These are phyloP conservation scores for Glaciozyma martinii DNA, from an alignment of 768 basidiomycete genomes.

Conservation along the genomic window DNA sequence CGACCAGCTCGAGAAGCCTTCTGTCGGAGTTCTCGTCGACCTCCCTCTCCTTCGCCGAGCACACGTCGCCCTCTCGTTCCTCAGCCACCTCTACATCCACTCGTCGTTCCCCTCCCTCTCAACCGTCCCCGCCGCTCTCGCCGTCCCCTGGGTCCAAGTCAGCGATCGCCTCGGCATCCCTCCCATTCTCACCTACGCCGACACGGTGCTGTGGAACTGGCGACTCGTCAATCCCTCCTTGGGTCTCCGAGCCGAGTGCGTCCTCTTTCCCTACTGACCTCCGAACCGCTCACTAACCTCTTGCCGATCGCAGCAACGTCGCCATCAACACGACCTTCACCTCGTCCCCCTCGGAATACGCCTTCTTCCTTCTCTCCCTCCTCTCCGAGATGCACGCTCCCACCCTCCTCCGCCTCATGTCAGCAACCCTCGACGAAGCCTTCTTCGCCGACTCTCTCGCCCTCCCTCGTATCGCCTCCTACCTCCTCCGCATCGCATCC, in stretches of 20 bases:
- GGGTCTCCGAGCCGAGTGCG: not conserved
- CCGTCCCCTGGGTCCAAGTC: conserved; percentile 65
- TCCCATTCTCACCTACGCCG: conserved; percentile 80
- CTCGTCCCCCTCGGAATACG: conserved; percentile 64
- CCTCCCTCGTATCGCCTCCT: conserved; percentile 56
- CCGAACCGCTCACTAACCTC: not conserved
- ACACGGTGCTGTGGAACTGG: conserved; percentile 79
- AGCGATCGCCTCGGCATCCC: conserved; percentile 66
- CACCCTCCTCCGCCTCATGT: conserved; percentile 75
- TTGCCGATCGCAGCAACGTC: conserved; percentile 49
- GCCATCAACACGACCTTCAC: conserved; percentile 54
- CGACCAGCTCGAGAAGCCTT: conserved; percentile 23
- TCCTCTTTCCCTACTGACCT: not conserved
- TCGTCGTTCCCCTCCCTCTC: conserved; percentile 14
- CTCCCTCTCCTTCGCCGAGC: conserved; percentile 66
- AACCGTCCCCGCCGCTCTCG: conserved; percentile 58
- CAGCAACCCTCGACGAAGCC: conserved; percentile 72
- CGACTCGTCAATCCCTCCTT: conserved; percentile 16
- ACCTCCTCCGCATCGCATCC: conserved; percentile 54
- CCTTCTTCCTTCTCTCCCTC: conserved; percentile 79
- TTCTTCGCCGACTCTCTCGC: conserved; percentile 68
- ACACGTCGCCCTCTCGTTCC: conserved; percentile 79
- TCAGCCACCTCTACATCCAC: conserved; percentile 84
- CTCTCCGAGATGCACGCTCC: conserved; percentile 80
- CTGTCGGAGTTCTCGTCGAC: conserved; percentile 17